phyloP scores from a whole-genome alignment of 2,329 filamentous ascomycete genomes.

The Fusarium vanettenii region DNA sequence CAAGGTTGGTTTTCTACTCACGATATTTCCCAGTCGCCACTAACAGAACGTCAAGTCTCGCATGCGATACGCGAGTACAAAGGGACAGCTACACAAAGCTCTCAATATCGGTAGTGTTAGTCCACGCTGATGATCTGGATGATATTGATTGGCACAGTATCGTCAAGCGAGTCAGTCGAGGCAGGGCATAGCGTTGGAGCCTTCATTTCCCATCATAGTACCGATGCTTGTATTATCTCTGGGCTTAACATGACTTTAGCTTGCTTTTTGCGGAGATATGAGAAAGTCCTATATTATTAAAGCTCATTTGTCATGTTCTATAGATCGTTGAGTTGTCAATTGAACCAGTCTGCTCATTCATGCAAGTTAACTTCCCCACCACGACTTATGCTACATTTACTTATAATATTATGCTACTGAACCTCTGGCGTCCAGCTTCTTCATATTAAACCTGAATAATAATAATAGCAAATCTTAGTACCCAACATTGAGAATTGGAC shows the following conservation, averaged over 20 bases:
- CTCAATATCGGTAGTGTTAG: background rate
- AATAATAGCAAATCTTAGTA: background rate
- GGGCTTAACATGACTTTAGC: background rate
- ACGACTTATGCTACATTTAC: background rate
- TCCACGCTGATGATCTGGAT: constrained; percentile 2
- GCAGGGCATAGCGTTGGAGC: background rate
- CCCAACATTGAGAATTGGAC: background rate
- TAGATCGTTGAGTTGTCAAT: too few relatives aligned
- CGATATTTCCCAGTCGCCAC: background rate
- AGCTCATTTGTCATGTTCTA: too few relatives aligned
- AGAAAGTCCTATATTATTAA: background rate
- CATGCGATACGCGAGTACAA: background rate
- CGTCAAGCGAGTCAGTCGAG: background rate
- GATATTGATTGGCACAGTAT: background rate
- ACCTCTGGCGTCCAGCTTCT: background rate
- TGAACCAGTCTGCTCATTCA: too few relatives aligned
- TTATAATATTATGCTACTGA: background rate
- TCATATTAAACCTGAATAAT: background rate
- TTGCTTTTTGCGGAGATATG: background rate
- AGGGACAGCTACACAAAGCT: background rate
- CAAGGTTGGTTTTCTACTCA: background rate
- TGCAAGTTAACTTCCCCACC: background rate
- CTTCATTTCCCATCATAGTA: background rate
- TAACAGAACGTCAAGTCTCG: background rate
- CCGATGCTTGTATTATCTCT: background rate